Evolutionary conservation across 1,284 basidiomycete species (phyloP), one percentile per base, ranked within the genome.

Genomic region (Pseudozyma flocculosa): DNA sequence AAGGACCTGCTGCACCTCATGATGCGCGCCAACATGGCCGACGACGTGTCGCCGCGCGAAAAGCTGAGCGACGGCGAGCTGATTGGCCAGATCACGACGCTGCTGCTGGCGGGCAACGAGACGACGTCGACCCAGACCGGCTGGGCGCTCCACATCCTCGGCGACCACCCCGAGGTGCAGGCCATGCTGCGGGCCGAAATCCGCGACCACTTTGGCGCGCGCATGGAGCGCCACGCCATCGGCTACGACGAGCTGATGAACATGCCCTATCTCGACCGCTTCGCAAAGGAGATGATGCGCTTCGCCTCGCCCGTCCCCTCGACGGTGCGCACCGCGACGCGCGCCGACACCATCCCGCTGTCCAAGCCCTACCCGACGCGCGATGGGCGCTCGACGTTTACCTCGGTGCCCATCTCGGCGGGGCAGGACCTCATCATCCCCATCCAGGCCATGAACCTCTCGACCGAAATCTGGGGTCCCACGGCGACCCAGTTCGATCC

Each of bases 21-120:
- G 61, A 65, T 76, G 54, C 60, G 72, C 11, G 70, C 72, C 22
- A 74, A 76, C 46, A 66, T 70, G 66, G 68, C 72, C 10, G 54
- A 48, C 15, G 75, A 72, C 46, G 57, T 78, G 4, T 21, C 40
- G 3, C 32, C 45, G 2, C 46, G 52, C 21, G 62, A 70, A 30
- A 54, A 58, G 36, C 50, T 76, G 8, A 55, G 58, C 26, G 73
- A 76, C 40, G 47, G 48, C 13, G 73, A 76, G 47, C 40, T 76
- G 7, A 54, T 64, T 17, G 70, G 70, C 2, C 72, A 76, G 43
- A 60, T 75, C 18, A 71, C 71, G 4, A 74, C 72, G 0, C 57
- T 76, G 17, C 58, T 74, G 4, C 74, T 77, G 21, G 71, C 68
- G 3, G 75, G 75, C 0, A 73, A 77, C 58, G 76, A 78, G 44